Base-by-base conservation (phyloP, 805 yeast species). In the Tetrapisispora arboricola region DNA sequence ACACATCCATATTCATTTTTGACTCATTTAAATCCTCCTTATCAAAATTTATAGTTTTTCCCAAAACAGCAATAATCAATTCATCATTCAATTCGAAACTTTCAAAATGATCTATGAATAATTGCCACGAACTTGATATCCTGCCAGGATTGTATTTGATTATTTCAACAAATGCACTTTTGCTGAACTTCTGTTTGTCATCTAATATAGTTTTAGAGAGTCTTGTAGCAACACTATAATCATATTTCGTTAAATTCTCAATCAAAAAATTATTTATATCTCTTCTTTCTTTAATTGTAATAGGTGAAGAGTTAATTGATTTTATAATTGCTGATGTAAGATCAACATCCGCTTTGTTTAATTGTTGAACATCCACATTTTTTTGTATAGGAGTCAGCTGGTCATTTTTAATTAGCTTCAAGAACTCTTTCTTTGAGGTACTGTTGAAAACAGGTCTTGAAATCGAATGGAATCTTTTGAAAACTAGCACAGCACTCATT, bases 121-220 rank as follows among this genome's bases (percentile, higher is more conserved):
- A 49, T 39, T 74, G 77, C 68, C 71, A 66, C 15, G 76, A 66
- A n/a, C 65, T 56, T 38, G 60, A 58, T 1, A 70, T 78, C 42
- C 81, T 59, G 11, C 79, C 80, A 3, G 79, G 78, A 46, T 76
- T 76, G 31, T 61, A 45, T 25, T 53, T 52, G 6, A 73, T 59
- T 20, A 73, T 56, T 41, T 62, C 55, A 3, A 47, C 39, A 3
- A 65, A 31, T 1, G 68, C 55, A 2, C 48, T 45, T 9, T 40
- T 18, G 2, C 55, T 49, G 13, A 62, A 26, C 6, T 39, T 29
- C 10, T 51, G 48, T 1, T 56, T 52, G 6, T 57, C 29, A 20
- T 49, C 50, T 5, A 42, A 20, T 30, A 65, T 43, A 15, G 55
- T 49, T 39, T 55, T 51, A 8, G 56, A 47, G 46, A 58, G 63